Evolutionary conservation across 306 rosid species (phyloP).

Genomic region (Corylus avellana): DNA sequence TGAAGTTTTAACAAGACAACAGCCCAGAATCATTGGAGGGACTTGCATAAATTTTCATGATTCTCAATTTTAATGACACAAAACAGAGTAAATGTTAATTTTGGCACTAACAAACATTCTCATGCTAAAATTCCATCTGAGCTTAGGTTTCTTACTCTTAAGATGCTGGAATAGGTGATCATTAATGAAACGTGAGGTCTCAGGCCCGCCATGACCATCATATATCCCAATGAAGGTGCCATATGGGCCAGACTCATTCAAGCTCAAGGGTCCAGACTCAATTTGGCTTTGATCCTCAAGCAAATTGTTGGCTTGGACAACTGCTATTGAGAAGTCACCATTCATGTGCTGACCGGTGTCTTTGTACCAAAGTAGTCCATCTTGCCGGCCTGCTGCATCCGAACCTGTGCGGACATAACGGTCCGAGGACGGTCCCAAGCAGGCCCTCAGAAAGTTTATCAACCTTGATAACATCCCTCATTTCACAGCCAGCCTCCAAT

Average conservation of each 20-base stretch:
- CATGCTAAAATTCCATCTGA: neutral
- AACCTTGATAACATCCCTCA: slow-evolving; percentile 98
- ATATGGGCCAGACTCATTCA: slow-evolving; percentile 68
- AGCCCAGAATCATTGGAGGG: neutral
- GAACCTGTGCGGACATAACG: slow-evolving; percentile 38
- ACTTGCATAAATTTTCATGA: neutral
- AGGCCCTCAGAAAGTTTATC: slow-evolving; percentile 81
- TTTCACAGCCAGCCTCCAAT: slow-evolving; percentile 68
- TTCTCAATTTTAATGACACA: neutral
- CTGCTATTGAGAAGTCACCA: slow-evolving; percentile 95
- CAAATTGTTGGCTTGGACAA: slow-evolving; percentile 93
- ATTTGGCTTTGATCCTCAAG: slow-evolving; percentile 96
- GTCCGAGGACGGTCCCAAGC: slow-evolving; percentile 72
- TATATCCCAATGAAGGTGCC: slow-evolving; percentile 87
- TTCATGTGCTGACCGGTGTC: slow-evolving; percentile 78
- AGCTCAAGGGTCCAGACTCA: slow-evolving; percentile 85
- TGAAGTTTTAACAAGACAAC: neutral
- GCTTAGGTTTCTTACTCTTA: slow-evolving; percentile 50
- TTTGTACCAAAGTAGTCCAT: slow-evolving; percentile 91
- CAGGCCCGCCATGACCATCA: slow-evolving; percentile 97
- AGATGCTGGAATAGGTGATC: slow-evolving; percentile 79
- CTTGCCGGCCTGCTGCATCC: slow-evolving; percentile 72
- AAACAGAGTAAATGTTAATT: neutral
- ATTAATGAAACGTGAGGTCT: slow-evolving; percentile 79
- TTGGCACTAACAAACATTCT: slow-evolving; percentile 6